Base-by-base conservation (phyloP, 148 eudicot genomes). In the Rhododendron williamsianum region DNA sequence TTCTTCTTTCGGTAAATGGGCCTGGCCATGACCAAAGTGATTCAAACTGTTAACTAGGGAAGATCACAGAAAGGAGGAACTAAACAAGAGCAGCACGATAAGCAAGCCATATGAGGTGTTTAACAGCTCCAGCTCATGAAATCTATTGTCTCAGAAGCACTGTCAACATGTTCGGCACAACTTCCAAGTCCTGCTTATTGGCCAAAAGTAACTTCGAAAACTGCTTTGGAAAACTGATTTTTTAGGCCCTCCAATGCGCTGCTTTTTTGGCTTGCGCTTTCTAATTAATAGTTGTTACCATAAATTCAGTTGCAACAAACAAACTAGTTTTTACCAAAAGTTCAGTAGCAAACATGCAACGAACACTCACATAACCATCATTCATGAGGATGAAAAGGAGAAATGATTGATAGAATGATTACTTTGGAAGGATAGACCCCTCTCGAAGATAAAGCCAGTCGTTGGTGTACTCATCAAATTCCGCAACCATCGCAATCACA, bases 391-490 rank as follows among this genome's bases (percentile, higher is more conserved):
- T 36, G 71, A 27, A 87, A 76, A 45, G 48, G 52, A 82, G 51
- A 83, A 84, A 56, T 60, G 74, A 85, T 74, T 76, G 87, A 72
- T 4, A 72, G 65, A 85, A 30, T 71, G 85, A 84, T 94, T 93
- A 95, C 99, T 92, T 97, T 84, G 99, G 99, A 78, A 95, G 90
- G 54, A 94, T 89, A 56, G 98, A 92, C 52, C 99, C 99, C 88
- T 94, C 99, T 71, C 98, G 93, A 58, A 97, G 92, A 87, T 97
- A 95, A 74, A 97, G 95, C 96, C 93, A 97, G 84, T 97, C 98
- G 69, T 97, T 97, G 0, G 98, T 94, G 87, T 95, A 97, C 92
- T 97, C 99, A 69, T 97, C 99, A 85, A 97, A 97, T 83, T 92
- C 96, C n/a, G 99, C 96, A 86, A 97, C 94, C 94, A 93, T 93